phyloP scores from a whole-genome alignment of 805 yeast species.

The Kockiozyma suomiensis region DNA sequence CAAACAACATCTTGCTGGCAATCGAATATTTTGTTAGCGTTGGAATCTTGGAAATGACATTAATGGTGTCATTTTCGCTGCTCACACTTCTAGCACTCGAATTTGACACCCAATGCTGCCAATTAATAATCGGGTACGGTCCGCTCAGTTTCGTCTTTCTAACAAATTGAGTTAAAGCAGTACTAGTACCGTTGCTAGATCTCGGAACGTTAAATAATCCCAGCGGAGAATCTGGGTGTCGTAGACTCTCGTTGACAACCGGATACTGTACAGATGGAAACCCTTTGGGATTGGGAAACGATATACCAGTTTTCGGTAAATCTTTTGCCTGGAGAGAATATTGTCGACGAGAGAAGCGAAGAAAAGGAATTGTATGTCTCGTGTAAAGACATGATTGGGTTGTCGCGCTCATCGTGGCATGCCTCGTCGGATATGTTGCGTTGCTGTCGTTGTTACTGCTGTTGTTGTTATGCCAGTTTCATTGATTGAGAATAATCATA shows the following conservation, averaged over 20 bases:
- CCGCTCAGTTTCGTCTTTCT: background rate
- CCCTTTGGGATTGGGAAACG: background rate
- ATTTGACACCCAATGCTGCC: constrained; percentile 32
- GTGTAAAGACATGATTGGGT: background rate
- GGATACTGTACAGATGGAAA: constrained; percentile 10
- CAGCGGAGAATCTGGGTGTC: background rate
- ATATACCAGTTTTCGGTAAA: constrained; percentile 2
- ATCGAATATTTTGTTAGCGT: constrained; percentile 1
- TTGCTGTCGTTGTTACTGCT: too few relatives aligned
- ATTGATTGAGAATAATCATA: too few relatives aligned
- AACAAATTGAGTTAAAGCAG: background rate
- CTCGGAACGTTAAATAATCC: background rate
- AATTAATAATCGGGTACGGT: constrained; percentile 21
- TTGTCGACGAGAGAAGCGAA: background rate
- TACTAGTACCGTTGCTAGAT: constrained; percentile 6
- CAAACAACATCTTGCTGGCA: background rate
- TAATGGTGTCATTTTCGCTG: background rate
- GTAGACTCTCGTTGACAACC: background rate
- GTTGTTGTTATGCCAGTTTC: too few relatives aligned
- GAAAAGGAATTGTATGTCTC: background rate
- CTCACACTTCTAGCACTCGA: background rate
- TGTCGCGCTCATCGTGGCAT: background rate
- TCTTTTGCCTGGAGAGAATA: background rate
- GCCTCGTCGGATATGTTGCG: too few relatives aligned
- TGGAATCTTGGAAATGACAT: constrained; percentile 1